Conservation (phyloP, 305 asterid genomes). For the Nicotiana rustica region DNA sequence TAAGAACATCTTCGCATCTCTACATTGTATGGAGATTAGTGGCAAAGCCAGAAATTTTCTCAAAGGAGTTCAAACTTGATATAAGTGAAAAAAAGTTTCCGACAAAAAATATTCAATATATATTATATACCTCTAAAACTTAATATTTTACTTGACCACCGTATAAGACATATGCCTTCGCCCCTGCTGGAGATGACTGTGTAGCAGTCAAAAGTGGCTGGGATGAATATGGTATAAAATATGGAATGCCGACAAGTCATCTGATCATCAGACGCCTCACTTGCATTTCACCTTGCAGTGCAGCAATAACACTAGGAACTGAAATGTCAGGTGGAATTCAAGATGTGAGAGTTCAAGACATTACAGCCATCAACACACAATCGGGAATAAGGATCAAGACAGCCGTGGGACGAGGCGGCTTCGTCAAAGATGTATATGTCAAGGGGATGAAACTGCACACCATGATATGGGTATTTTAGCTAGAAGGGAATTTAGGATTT, state of each 20-base stretch:
- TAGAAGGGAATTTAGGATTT: no score
- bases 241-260: conserved; percentile 83
- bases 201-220: conserved; percentile 93
- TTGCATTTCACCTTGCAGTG: conserved; percentile 90
- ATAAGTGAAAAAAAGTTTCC: no score
- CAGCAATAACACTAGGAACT: conserved; percentile 82
- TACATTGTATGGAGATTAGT: no score
- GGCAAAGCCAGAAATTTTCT: no score
- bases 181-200: conserved; percentile 76
- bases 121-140: no score
- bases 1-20: no score
- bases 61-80: no score
- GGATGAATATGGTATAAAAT: conserved; percentile 92
- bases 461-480: conserved; percentile 56
- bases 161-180: no score
- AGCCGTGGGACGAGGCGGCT: conserved; percentile 56
- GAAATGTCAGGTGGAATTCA: conserved; percentile 68
- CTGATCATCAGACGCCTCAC: conserved; percentile 73
- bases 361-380: conserved; percentile 55
- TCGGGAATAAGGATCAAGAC: conserved; percentile 60
- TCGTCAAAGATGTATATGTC: conserved; percentile 52
- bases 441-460: conserved; percentile 57
- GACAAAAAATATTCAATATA: no score
- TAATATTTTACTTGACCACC: no score
- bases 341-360: conserved; percentile 56